Base-by-base conservation (phyloP, 1,284 basidiomycete genomes). In the Puccinia hordei region DNA sequence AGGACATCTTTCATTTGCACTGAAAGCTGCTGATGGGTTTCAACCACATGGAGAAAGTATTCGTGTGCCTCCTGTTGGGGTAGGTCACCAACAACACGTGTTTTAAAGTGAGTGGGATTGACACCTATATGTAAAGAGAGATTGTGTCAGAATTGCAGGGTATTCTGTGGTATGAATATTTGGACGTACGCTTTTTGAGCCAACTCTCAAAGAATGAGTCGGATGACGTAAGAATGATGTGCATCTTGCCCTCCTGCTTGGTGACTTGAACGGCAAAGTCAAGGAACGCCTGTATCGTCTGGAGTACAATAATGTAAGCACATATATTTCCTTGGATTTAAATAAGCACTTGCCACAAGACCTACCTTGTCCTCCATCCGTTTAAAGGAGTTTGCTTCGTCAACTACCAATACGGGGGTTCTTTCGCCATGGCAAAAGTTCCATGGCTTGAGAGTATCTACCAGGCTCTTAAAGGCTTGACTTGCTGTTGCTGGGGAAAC, bases 201-300 rank as follows among this genome's bases (percentile, higher is more conserved):
- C 55, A 57, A 12, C 24, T 2, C 55, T 57, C 55, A 57, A 57
- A 53, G 24, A 57, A 57, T 1, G n/a, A 57, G 55, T 57, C 55
- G 5, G 24, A 57, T 57, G 55, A 57, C 1, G 55, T 57, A n/a
- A 57, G 55, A 57, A 57, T 57, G n/a, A 57, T 57, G n/a, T 57
- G 55, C 55, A 57, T 57, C n/a, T 57, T n/a, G 19, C 24, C 24
- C 12, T 57, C 55, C 55, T 57, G 8, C 12, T 57, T 57, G 12
- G 55, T 57, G 55, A 57, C 13, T 57, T 57, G 55, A n/a, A 57
- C 24, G 55, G 55, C 55, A 57, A 57, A 57, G 55, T 57, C 55
- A 24, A 57, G 24, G 55, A 57, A 57, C n/a, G n/a, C 55, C 55
- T 57, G 55, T 4, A 57, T 57, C 24, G 2, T 57, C 55, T 57